phyloP scores from a whole-genome alignment of 192 early-diverging fungal genomes.

The Coemansia sp. region DNA sequence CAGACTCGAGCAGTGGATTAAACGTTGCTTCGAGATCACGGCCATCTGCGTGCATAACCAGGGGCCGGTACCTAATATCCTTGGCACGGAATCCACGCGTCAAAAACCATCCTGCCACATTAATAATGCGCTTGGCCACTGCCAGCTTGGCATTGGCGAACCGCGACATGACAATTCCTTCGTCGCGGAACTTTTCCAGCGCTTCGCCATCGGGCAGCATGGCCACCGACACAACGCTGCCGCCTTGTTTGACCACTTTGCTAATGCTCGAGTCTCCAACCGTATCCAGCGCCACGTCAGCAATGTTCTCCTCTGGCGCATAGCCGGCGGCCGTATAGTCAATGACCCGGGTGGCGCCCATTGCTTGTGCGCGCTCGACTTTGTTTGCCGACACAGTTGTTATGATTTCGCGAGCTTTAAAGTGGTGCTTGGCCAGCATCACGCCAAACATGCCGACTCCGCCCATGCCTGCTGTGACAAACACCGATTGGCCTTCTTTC shows the following conservation, averaged over 20 bases:
- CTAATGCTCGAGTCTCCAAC: conserved; percentile 32
- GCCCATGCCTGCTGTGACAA: conserved; percentile 60
- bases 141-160: conserved; percentile 16
- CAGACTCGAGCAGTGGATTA: conserved; percentile 40
- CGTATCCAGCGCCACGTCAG: conserved; percentile 51
- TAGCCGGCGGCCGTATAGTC: conserved; percentile 53
- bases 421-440: conserved; percentile 46
- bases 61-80: conserved; percentile 16
- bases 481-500: conserved; percentile 26
- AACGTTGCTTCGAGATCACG: conserved; percentile 39
- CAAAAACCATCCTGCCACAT: conserved; percentile 11
- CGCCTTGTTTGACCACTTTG: conserved; percentile 26
- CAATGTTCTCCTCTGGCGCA: conserved; percentile 23
- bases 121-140: conserved; percentile 5
- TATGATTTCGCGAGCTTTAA: conserved; percentile 41
- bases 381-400: conserved; percentile 58
- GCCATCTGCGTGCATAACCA: conserved; percentile 33
- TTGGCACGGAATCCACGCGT: conserved; percentile 32
- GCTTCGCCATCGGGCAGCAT: conserved; percentile 27
- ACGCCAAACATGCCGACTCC: conserved; percentile 60
- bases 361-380: conserved; percentile 26
- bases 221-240: conserved; percentile 27
- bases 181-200: conserved; percentile 21
- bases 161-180: neutral
- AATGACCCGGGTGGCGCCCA: conserved; percentile 56